Conservation (phyloP, 768 basidiomycete species). For the Glaciozyma antarctica region DNA sequence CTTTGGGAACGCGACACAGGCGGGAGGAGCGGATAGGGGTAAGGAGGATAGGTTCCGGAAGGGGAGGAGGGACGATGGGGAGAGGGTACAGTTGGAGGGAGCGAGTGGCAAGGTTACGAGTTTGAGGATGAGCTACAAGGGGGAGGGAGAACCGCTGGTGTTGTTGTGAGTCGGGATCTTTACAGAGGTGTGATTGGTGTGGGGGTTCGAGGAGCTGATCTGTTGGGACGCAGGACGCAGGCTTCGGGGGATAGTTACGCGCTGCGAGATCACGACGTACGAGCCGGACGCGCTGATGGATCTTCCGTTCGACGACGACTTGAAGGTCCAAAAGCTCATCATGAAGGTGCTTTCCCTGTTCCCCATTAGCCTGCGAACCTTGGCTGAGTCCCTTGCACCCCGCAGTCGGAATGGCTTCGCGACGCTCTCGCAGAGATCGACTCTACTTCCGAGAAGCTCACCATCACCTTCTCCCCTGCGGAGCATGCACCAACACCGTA, state of each 20-base stretch:
- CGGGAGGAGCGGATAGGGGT: not conserved
- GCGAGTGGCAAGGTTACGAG: slow-evolving; percentile 21
- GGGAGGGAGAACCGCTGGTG: slow-evolving; percentile 30
- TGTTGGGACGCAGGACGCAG: slow-evolving; percentile 41
- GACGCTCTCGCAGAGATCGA: slow-evolving; percentile 88
- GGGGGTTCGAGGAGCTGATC: too few relatives aligned
- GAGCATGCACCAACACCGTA: slow-evolving; percentile 12
- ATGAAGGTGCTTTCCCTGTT: slow-evolving; percentile 53
- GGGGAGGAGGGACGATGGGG: slow-evolving; percentile 8
- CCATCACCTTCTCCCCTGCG: slow-evolving; percentile 67
- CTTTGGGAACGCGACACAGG: slow-evolving; percentile 61
- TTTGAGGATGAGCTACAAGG: slow-evolving; percentile 28
- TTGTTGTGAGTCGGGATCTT: slow-evolving; percentile 27
- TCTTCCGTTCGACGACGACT: slow-evolving; percentile 62
- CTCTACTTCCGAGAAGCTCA: slow-evolving; percentile 72
- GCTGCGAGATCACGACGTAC: slow-evolving; percentile 75
- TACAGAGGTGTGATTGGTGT: too few relatives aligned
- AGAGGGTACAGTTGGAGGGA: slow-evolving; percentile 1
- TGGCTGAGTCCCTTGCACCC: not conserved
- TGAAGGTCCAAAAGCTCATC: slow-evolving; percentile 69
- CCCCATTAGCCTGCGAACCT: not conserved
- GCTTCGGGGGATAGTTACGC: slow-evolving; percentile 71
- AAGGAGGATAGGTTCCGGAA: slow-evolving; percentile 13
- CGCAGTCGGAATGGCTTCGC: slow-evolving; percentile 77
- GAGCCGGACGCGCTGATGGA: slow-evolving; percentile 73